phyloP scores from a whole-genome alignment of 1,284 basidiomycete species.

The Cutaneotrichosporon spelunceum region DNA sequence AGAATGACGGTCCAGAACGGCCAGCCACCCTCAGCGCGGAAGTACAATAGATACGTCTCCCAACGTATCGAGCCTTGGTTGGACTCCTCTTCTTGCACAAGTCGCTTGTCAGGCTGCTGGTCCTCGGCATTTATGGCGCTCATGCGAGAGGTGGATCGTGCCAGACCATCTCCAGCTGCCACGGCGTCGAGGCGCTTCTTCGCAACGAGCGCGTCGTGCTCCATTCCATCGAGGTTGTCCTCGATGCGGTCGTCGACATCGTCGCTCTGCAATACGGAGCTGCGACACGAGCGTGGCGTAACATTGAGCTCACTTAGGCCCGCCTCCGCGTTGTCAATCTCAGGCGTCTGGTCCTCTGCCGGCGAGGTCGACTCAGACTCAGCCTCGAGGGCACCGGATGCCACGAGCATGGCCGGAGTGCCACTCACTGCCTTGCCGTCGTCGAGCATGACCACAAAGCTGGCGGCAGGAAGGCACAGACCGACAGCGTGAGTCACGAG shows the following conservation, averaged over 20 bases:
- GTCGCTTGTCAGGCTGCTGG: conserved; percentile 38
- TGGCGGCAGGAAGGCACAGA: conserved; percentile 54
- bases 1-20: conserved; percentile 43
- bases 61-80: conserved; percentile 39
- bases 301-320: background rate
- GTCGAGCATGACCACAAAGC: conserved; percentile 48
- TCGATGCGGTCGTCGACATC: conserved; percentile 28
- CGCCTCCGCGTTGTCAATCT: background rate
- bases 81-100: conserved; percentile 45
- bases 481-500: conserved; percentile 58
- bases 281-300: background rate
- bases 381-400: conserved; percentile 26
- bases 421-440: conserved; percentile 40
- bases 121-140: conserved; percentile 33
- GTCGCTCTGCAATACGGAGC: background rate
- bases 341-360: conserved; percentile 13
- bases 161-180: conserved; percentile 28
- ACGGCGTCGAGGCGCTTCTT: conserved; percentile 37
- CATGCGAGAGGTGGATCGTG: background rate
- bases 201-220: conserved; percentile 60
- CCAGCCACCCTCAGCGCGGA: conserved; percentile 38
- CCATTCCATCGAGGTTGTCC: conserved; percentile 58
- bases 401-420: conserved; percentile 36
- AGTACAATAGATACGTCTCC: conserved; percentile 44
- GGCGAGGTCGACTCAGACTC: conserved; percentile 20